phyloP scores from a whole-genome alignment of 2,329 filamentous ascomycete genomes.

The Orbilia javanica region DNA sequence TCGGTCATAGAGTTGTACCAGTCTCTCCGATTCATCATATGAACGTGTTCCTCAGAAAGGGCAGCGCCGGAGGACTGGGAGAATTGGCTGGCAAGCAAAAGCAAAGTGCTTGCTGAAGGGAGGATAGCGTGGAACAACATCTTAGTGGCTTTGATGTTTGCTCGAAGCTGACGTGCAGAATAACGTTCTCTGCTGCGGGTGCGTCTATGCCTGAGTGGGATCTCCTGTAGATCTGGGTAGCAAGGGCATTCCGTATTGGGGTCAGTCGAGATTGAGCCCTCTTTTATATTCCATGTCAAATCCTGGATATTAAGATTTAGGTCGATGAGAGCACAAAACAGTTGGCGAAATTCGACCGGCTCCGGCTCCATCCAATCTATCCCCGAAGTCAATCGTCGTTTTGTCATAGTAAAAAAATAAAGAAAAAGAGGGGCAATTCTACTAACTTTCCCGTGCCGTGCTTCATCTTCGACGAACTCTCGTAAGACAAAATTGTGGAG shows the following conservation, averaged over 20 bases:
- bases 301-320: background rate
- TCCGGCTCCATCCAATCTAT: background rate
- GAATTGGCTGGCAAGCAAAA: conserved; percentile 10
- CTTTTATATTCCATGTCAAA: background rate
- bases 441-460: background rate
- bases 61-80: background rate
- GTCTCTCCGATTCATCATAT: conserved; percentile 12
- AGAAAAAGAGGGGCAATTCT: no score
- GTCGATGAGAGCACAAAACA: background rate
- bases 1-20: background rate
- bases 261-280: background rate
- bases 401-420: background rate
- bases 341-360: background rate
- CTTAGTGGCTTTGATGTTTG: conserved; percentile 5
- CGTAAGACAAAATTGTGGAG: conserved; percentile 63
- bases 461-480: conserved; percentile 3
- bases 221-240: conserved; percentile 6
- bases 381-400: background rate
- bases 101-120: conserved; percentile 15
- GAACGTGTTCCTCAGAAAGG: background rate
- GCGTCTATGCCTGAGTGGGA: background rate
- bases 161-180: conserved; percentile 9
- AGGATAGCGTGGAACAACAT: conserved; percentile 18
- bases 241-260: background rate
- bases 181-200: background rate